Evolutionary conservation across 108 stramenopile genomes (phyloP).

Genomic region (Hondaea fermentalgiana): DNA sequence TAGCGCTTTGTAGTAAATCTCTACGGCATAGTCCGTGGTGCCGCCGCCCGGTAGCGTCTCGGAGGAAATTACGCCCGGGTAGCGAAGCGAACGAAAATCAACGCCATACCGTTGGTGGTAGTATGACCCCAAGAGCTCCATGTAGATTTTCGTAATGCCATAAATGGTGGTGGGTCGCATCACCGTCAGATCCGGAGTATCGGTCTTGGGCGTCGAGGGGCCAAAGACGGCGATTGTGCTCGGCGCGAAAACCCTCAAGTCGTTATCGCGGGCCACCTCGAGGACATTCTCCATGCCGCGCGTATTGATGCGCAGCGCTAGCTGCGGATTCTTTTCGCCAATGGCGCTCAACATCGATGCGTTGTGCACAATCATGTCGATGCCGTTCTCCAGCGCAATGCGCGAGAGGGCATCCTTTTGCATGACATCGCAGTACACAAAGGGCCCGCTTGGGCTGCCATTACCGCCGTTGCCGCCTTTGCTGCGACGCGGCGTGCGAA

Average conservation of each 20-base stretch:
- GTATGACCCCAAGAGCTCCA: conserved; percentile 32
- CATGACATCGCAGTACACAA: conserved; percentile 26
- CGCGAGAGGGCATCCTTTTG: background rate
- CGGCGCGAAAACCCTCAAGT: conserved; percentile 25
- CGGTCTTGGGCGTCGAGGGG: conserved; percentile 15
- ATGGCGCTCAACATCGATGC: conserved; percentile 31
- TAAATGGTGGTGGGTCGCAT: conserved; percentile 38
- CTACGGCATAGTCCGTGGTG: conserved; percentile 34
- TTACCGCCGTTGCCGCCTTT: background rate
- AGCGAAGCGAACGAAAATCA: conserved; percentile 31
- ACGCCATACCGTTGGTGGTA: conserved; percentile 27
- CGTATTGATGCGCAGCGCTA: conserved; percentile 29
- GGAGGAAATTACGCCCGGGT: conserved; percentile 30
- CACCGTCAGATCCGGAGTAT: conserved; percentile 22
- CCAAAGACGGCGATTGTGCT: conserved; percentile 35
- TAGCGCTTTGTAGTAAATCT: conserved; percentile 28
- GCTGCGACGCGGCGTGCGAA: background rate
- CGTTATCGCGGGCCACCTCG: conserved; percentile 16
- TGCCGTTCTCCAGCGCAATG: conserved; percentile 12
- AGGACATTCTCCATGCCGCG: conserved; percentile 29
- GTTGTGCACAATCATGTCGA: conserved; percentile 29
- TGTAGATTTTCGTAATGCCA: conserved; percentile 35
- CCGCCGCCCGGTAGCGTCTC: conserved; percentile 23
- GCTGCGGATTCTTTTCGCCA: conserved; percentile 30
- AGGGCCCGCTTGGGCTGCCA: background rate